These are phyloP conservation scores for Quercus agrifolia DNA, from an alignment of 306 rosid species.

Conservation along the genomic window DNA sequence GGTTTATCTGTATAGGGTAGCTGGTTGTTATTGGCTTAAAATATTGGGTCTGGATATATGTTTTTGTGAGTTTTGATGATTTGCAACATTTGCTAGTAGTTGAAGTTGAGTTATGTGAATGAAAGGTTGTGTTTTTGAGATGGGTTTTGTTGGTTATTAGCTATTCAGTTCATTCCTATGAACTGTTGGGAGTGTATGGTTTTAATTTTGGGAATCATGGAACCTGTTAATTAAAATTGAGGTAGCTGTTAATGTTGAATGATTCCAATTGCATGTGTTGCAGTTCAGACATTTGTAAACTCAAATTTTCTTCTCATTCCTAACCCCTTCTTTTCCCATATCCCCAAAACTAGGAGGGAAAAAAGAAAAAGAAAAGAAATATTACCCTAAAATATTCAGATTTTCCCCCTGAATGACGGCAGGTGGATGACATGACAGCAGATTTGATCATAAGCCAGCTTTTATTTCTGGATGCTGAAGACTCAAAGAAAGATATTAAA, in stretches of 20 bases:
- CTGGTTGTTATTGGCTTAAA: neutral
- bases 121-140: neutral
- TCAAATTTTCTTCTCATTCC: neutral
- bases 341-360: neutral
- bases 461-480: slow-evolving; percentile 86
- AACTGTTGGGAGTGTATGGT: neutral
- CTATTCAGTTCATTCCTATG: neutral
- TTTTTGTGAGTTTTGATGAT: neutral
- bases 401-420: slow-evolving; percentile 28
- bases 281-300: neutral
- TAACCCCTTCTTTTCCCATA: neutral
- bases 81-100: neutral
- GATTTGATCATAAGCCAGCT: slow-evolving; percentile 90
- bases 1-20: neutral
- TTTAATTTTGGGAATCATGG: neutral
- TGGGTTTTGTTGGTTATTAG: neutral
- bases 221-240: neutral
- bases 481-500: slow-evolving; percentile 75
- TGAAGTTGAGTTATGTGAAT: neutral
- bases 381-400: neutral
- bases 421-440: slow-evolving; percentile 92
- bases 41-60: neutral
- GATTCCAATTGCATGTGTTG: neutral
- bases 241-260: slow-evolving; percentile 13
- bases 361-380: neutral